phyloP scores from a whole-genome alignment of 2,329 filamentous ascomycete species.

The Fusarium azukiicola region DNA sequence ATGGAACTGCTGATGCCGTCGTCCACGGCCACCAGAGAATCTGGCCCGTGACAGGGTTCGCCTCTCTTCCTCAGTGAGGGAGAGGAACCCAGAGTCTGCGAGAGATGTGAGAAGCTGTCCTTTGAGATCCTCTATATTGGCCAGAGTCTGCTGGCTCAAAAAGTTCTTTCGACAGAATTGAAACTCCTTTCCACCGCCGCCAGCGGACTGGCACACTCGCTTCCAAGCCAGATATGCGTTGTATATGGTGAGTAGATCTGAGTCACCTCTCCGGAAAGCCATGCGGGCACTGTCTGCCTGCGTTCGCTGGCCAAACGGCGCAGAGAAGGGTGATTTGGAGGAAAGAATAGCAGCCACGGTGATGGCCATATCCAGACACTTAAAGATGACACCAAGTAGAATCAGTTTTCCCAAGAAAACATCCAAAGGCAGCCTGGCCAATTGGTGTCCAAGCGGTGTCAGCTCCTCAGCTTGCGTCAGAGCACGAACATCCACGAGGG shows the following conservation, averaged over 20 bases:
- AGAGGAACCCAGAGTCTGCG: conserved; percentile 91
- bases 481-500: conserved; percentile 95
- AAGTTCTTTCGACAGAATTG: conserved; percentile 98
- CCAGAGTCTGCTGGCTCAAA: conserved; percentile 91
- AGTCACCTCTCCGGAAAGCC: conserved; percentile 91
- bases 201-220: conserved; percentile 85
- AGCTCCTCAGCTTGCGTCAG: conserved; percentile 90
- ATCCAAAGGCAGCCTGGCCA: conserved; percentile 94
- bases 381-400: conserved; percentile 91
- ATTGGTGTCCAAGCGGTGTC: conserved; percentile 91
- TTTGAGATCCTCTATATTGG: conserved; percentile 97
- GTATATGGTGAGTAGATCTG: conserved; percentile 95
- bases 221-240: conserved; percentile 97
- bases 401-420: conserved; percentile 98
- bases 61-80: conserved; percentile 87
- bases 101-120: conserved; percentile 93
- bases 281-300: conserved; percentile 91
- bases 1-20: conserved; percentile 88
- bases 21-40: conserved; percentile 72
- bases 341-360: conserved; percentile 96
- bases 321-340: conserved; percentile 96
- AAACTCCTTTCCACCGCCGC: conserved; percentile 84
- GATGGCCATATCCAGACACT: conserved; percentile 93
- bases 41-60: conserved; percentile 84
- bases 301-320: conserved; percentile 90